Percentiles rank a stretch among this genome's conserved stretches.
These are phyloP conservation scores for Amniculicola lignicola DNA, from an alignment of 495 filamentous ascomycete species.

Conservation along the genomic window DNA sequence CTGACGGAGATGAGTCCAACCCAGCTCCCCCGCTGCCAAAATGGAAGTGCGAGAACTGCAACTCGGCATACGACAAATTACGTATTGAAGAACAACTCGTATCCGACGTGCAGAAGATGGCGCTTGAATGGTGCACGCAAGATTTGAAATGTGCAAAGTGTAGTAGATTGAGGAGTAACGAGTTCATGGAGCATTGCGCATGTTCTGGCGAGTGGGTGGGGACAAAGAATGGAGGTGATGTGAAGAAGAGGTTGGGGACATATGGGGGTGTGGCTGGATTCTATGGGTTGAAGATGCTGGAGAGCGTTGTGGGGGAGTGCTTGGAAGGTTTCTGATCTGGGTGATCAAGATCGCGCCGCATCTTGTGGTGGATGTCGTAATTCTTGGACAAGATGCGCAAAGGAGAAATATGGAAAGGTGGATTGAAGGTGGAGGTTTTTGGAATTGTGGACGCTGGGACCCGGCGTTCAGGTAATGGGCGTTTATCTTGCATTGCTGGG, in stretches of 20 bases:
- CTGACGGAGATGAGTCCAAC: constrained; percentile 43
- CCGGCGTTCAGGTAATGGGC: too few relatives aligned
- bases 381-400: too few relatives aligned
- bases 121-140: constrained; percentile 81
- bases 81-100: constrained; percentile 82
- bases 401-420: too few relatives aligned
- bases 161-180: constrained; percentile 67
- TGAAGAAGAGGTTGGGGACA: constrained; percentile 63
- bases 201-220: constrained; percentile 82
- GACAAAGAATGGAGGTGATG: constrained; percentile 66
- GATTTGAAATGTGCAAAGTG: constrained; percentile 82
- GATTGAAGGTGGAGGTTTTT: too few relatives aligned
- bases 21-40: constrained; percentile 36
- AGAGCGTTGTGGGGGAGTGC: constrained; percentile 62
- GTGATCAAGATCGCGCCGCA: not conserved
- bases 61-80: constrained; percentile 68
- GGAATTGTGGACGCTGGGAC: too few relatives aligned
- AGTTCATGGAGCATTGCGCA: constrained; percentile 94
- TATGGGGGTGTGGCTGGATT: constrained; percentile 69
- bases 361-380: too few relatives aligned
- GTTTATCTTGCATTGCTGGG: constrained; percentile 1
- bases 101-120: constrained; percentile 65
- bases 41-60: constrained; percentile 80
- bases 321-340: constrained; percentile 25
- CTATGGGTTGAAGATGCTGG: constrained; percentile 78